Evolutionary conservation across 1,284 basidiomycete species (phyloP).

Genomic region (Boletus mariae): DNA sequence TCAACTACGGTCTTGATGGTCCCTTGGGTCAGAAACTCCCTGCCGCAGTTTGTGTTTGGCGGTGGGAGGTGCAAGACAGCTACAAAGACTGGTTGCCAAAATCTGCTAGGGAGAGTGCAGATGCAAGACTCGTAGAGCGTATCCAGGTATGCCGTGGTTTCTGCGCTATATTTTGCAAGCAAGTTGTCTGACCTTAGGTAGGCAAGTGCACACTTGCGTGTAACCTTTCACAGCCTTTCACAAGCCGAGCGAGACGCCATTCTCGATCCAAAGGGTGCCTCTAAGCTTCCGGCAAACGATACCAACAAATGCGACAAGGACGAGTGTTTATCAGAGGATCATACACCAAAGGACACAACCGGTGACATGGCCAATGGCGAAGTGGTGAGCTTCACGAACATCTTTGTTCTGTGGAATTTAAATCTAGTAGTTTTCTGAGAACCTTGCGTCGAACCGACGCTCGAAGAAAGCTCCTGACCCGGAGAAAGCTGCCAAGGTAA

Average conservation of each 20-base stretch:
- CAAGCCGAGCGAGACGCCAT: constrained; percentile 53
- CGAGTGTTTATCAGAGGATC: constrained; percentile 5
- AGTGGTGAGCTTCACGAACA: constrained; percentile 22
- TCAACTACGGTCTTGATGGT: constrained; percentile 72
- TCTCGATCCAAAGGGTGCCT: constrained; percentile 48
- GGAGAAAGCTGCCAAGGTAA: constrained; percentile 62
- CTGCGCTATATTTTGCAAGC: neutral
- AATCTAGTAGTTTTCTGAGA: constrained; percentile 19
- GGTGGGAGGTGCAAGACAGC: constrained; percentile 76
- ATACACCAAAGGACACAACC: constrained; percentile 24
- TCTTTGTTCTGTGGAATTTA: neutral
- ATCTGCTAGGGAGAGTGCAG: constrained; percentile 60
- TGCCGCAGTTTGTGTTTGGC: constrained; percentile 70
- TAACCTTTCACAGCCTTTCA: constrained; percentile 52
- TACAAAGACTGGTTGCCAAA: constrained; percentile 67
- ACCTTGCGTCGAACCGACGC: constrained; percentile 30
- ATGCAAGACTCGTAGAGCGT: constrained; percentile 63
- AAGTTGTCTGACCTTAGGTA: constrained; percentile 26
- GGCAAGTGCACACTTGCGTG: constrained; percentile 58
- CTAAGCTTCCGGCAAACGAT: constrained; percentile 40
- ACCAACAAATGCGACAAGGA: constrained; percentile 28
- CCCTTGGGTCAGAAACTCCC: constrained; percentile 48
- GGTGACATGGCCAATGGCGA: constrained; percentile 35
- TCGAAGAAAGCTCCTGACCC: constrained; percentile 52
- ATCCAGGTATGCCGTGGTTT: constrained; percentile 46